Evolutionary conservation across 2,329 filamentous ascomycete species (phyloP).

Genomic region (Colletotrichum theobromicola): DNA sequence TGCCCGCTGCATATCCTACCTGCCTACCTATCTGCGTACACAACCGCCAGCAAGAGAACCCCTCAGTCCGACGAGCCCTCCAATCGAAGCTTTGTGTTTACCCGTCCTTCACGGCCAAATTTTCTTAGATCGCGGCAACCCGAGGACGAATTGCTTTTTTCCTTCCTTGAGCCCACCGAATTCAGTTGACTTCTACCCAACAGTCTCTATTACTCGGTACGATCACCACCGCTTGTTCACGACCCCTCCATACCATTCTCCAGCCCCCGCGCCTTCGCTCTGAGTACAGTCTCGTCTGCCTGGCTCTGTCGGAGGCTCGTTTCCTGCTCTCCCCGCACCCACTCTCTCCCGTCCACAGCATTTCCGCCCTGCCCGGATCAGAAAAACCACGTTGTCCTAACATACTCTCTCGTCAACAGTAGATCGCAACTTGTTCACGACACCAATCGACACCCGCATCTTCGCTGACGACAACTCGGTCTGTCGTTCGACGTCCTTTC

Average conservation of each 20-base stretch:
- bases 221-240: not conserved
- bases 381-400: not conserved
- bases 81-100: slow-evolving; percentile 23
- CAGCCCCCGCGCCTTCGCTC: not conserved
- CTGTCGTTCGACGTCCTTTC: not conserved
- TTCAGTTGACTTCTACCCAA: slow-evolving; percentile 5
- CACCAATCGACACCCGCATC: not conserved
- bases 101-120: slow-evolving; percentile 12
- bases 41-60: slow-evolving; percentile 1
- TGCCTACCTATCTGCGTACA: not conserved
- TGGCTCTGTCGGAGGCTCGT: not conserved
- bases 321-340: not conserved
- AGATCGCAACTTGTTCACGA: not conserved
- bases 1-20: not conserved
- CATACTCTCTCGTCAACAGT: not conserved
- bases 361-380: not conserved
- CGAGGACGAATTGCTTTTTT: slow-evolving; percentile 10
- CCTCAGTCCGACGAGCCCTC: slow-evolving; percentile 1
- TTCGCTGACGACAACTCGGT: not conserved
- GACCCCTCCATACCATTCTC: not conserved
- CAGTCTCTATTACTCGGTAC: not conserved
- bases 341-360: not conserved
- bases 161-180: not conserved
- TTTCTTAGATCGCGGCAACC: slow-evolving; percentile 18
- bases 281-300: not conserved